A percentile compares a stretch with the other conserved stretches of the same genome.
Evolutionary conservation across 768 basidiomycete genomes (phyloP).

Genomic region (Xerocomellus intermedius): DNA sequence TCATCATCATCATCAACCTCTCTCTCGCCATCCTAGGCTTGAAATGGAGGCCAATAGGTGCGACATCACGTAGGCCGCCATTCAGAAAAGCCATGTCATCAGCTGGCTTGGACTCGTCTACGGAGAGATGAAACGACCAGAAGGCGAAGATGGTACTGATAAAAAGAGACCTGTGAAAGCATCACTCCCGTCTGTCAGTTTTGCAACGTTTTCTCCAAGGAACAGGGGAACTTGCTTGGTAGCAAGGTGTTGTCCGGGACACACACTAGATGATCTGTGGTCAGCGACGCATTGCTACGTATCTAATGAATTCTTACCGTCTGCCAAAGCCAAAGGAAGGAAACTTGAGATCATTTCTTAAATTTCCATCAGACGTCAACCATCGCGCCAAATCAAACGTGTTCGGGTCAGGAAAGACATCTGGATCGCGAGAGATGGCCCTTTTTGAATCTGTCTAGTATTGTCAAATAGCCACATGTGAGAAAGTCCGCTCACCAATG

Average conservation of each 20-base stretch:
- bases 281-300: neutral
- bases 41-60: constrained; percentile 55
- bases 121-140: constrained; percentile 55
- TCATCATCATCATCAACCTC: constrained; percentile 8
- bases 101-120: constrained; percentile 48
- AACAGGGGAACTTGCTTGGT: constrained; percentile 28
- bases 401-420: constrained; percentile 37
- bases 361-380: constrained; percentile 12
- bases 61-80: constrained; percentile 3
- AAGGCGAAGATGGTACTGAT: constrained; percentile 58
- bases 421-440: constrained; percentile 37
- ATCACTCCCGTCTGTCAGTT: neutral
- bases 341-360: constrained; percentile 47
- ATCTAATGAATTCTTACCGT: constrained; percentile 10
- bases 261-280: constrained; percentile 38
- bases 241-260: constrained; percentile 58
- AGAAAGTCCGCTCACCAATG: constrained; percentile 11
- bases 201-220: neutral
- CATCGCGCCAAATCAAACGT: constrained; percentile 37
- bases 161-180: constrained; percentile 50
- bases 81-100: constrained; percentile 55
- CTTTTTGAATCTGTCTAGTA: constrained; percentile 9
- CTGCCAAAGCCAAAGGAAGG: constrained; percentile 56
- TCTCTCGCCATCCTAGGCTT: constrained; percentile 37
- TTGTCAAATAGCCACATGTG: too few species aligned